Percentiles rank a stretch among this genome's conserved stretches.
phyloP scores from a whole-genome alignment of 2,329 filamentous ascomycete species.

The Emericellopsis cladophorae region DNA sequence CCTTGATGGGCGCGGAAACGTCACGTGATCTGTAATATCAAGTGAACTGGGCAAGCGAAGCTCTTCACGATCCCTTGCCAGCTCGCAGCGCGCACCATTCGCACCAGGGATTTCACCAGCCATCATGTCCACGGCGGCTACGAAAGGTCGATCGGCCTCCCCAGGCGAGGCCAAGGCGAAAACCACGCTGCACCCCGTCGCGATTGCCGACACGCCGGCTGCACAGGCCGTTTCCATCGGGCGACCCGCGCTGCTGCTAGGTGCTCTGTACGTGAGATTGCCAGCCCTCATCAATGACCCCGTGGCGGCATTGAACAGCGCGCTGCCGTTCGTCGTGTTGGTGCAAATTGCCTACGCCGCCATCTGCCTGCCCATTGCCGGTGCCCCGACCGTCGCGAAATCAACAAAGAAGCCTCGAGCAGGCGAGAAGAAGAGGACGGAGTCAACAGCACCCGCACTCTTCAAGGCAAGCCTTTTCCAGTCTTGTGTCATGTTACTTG shows the following conservation, averaged over 20 bases:
- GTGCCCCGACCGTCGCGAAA: slow-evolving; percentile 25
- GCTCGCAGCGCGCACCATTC: neutral
- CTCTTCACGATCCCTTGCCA: neutral
- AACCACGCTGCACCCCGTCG: slow-evolving; percentile 20
- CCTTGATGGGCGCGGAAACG: neutral
- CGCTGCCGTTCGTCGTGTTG: slow-evolving; percentile 48
- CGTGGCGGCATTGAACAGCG: slow-evolving; percentile 44
- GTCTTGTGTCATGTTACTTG: slow-evolving; percentile 1
- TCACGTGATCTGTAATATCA: neutral
- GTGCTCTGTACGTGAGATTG: slow-evolving; percentile 52
- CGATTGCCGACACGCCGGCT: slow-evolving; percentile 20
- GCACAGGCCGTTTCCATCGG: slow-evolving; percentile 45
- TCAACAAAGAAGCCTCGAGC: slow-evolving; percentile 34
- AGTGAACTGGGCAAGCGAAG: neutral
- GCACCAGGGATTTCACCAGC: slow-evolving; percentile 6
- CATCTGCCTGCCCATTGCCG: slow-evolving; percentile 50
- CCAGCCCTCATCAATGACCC: slow-evolving; percentile 56
- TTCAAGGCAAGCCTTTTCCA: slow-evolving; percentile 28
- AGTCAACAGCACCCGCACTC: slow-evolving; percentile 24
- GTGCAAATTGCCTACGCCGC: slow-evolving; percentile 54
- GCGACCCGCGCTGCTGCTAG: slow-evolving; percentile 56
- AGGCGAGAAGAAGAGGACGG: slow-evolving; percentile 40
- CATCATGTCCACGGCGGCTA: slow-evolving; percentile 23
- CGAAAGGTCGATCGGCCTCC: slow-evolving; percentile 16
- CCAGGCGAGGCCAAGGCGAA: slow-evolving; percentile 14